These are phyloP conservation scores for Cutaneotrichosporon sp. DNA, from an alignment of 1,284 basidiomycete genomes.

Conservation along the genomic window DNA sequence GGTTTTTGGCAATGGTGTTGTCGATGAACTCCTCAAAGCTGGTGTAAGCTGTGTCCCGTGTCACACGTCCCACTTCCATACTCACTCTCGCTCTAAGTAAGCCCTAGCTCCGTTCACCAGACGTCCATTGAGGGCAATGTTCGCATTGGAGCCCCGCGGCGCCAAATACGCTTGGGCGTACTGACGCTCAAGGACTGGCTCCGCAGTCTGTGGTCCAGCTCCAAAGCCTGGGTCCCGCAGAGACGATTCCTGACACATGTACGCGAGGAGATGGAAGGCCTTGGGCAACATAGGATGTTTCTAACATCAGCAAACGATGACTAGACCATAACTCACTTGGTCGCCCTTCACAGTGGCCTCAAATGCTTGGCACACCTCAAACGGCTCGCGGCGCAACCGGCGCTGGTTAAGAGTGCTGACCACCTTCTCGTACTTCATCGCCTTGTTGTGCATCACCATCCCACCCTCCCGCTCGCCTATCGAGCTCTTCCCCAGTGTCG, in stretches of 20 bases:
- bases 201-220: slow-evolving; percentile 3
- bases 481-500: slow-evolving; percentile 26
- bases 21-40: slow-evolving; percentile 79
- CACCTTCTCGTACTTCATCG: slow-evolving; percentile 88
- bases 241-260: slow-evolving; percentile 51
- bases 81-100: slow-evolving; percentile 58
- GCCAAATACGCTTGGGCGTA: slow-evolving; percentile 52
- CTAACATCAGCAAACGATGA: background rate
- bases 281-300: slow-evolving; percentile 47
- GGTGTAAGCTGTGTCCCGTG: too few relatives aligned
- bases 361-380: slow-evolving; percentile 34
- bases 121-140: slow-evolving; percentile 28
- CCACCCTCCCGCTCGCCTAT: slow-evolving; percentile 39
- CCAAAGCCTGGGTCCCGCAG: slow-evolving; percentile 25
- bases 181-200: slow-evolving; percentile 47
- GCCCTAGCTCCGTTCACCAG: slow-evolving; percentile 38
- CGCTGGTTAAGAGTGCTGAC: slow-evolving; percentile 56
- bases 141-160: slow-evolving; percentile 21
- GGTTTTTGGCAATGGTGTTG: slow-evolving; percentile 73
- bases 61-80: too few relatives aligned
- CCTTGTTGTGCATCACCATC: slow-evolving; percentile 71
- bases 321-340: slow-evolving; percentile 10
- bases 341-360: slow-evolving; percentile 38
- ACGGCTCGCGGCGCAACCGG: slow-evolving; percentile 35
- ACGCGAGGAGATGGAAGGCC: slow-evolving; percentile 48